Evolutionary conservation across 1,139 yeast genomes (phyloP).

Genomic region (Kluyveromyces sp.): DNA sequence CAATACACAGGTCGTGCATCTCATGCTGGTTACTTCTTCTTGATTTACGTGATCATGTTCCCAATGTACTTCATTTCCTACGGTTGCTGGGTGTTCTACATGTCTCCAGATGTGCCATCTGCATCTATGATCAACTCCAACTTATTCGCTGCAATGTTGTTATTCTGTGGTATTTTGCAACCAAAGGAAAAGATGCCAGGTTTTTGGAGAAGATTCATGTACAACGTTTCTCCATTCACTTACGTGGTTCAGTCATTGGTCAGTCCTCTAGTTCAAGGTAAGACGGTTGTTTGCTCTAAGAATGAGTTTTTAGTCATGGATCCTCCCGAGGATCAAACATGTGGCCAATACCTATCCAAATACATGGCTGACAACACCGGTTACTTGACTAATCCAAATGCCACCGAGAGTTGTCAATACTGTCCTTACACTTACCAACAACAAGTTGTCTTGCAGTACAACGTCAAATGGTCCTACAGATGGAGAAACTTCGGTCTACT

Average conservation of each 20-base stretch:
- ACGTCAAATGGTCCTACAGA: constrained; percentile 38
- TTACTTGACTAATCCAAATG: constrained; percentile 44
- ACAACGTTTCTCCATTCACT: constrained; percentile 61
- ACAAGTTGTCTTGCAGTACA: constrained; percentile 37
- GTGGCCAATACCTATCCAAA: constrained; percentile 44
- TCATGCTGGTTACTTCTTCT: constrained; percentile 35
- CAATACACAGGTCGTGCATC: constrained; percentile 41
- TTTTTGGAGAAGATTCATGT: constrained; percentile 60
- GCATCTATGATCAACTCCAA: constrained; percentile 50
- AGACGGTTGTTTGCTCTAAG: constrained; percentile 42
- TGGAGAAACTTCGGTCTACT: constrained; percentile 60
- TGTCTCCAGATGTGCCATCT: constrained; percentile 52
- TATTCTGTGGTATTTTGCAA: constrained; percentile 55
- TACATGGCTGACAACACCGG: constrained; percentile 38
- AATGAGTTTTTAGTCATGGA: constrained; percentile 42
- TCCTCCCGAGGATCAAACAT: constrained; percentile 50
- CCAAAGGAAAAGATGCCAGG: constrained; percentile 47
- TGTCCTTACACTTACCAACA: constrained; percentile 42
- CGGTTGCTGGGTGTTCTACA: constrained; percentile 45
- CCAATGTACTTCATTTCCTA: constrained; percentile 48
- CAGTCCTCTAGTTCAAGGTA: constrained; percentile 43
- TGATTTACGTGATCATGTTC: constrained; percentile 41
- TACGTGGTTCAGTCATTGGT: constrained; percentile 56
- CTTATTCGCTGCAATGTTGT: constrained; percentile 44
- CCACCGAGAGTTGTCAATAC: constrained; percentile 40